These are phyloP conservation scores for Alternaria infectoria DNA, from an alignment of 2,329 filamentous ascomycete genomes.

Conservation along the genomic window DNA sequence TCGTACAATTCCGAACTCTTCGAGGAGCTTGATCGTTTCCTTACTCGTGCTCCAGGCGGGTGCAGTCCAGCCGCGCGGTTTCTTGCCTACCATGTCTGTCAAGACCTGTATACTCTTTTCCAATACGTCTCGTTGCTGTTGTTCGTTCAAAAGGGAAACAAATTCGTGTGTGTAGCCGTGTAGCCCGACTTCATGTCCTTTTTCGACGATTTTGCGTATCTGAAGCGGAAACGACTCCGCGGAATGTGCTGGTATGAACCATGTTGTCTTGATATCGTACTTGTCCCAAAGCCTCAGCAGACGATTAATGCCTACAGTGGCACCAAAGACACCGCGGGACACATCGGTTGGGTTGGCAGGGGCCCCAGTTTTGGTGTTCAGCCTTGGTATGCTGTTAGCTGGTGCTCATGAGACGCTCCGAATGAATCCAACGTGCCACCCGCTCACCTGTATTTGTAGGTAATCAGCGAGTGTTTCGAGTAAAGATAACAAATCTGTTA, in stretches of 20 bases:
- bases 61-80: slow-evolving; percentile 53
- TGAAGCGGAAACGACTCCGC: slow-evolving; percentile 58
- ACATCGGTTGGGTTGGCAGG: slow-evolving; percentile 50
- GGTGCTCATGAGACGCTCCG: not conserved
- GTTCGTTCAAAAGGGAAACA: slow-evolving; percentile 33
- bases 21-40: slow-evolving; percentile 49
- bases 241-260: slow-evolving; percentile 52
- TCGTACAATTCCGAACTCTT: slow-evolving; percentile 49
- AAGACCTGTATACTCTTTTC: slow-evolving; percentile 49
- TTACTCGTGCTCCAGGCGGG: slow-evolving; percentile 51
- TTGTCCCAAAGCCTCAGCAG: slow-evolving; percentile 51
- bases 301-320: slow-evolving; percentile 49
- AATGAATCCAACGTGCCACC: slow-evolving; percentile 30
- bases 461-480: not conserved
- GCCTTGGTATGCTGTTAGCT: slow-evolving; percentile 26
- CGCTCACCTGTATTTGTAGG: slow-evolving; percentile 10
- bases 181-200: slow-evolving; percentile 52
- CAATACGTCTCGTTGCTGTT: slow-evolving; percentile 55
- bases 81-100: slow-evolving; percentile 49
- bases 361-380: slow-evolving; percentile 50
- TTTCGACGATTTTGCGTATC: slow-evolving; percentile 53
- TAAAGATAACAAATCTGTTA: not conserved
- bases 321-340: slow-evolving; percentile 50
- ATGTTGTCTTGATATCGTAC: slow-evolving; percentile 52
- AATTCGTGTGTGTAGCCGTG: slow-evolving; percentile 53